Conservation (phyloP, 2,329 filamentous ascomycete genomes). For the Fusarium transvaalense region DNA sequence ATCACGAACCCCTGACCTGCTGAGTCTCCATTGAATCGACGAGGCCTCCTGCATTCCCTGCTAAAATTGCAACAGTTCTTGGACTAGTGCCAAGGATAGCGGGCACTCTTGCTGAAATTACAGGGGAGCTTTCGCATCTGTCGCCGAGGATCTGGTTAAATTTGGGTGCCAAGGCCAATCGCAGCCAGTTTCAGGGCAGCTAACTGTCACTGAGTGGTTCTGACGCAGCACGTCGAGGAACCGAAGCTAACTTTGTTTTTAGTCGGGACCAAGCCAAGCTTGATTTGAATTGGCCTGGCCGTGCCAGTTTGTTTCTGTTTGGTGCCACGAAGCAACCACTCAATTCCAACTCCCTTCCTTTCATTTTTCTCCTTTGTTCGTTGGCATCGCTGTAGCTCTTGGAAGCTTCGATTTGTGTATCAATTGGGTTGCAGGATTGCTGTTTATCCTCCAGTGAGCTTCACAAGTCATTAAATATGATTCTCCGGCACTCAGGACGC, state of each 20-base stretch:
- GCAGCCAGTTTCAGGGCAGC: slow-evolving; percentile 34
- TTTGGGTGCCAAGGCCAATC: slow-evolving; percentile 42
- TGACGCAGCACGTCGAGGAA: slow-evolving; percentile 25
- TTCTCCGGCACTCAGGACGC: slow-evolving; percentile 46
- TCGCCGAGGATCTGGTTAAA: slow-evolving; percentile 42
- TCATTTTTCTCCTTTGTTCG: slow-evolving; percentile 29
- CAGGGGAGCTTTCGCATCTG: slow-evolving; percentile 33
- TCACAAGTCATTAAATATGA: slow-evolving; percentile 36
- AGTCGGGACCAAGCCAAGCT: slow-evolving; percentile 19
- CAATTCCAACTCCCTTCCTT: slow-evolving; percentile 20
- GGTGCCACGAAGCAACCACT: slow-evolving; percentile 38
- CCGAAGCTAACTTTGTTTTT: slow-evolving; percentile 30
- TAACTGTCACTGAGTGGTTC: slow-evolving; percentile 38
- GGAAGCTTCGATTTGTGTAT: slow-evolving; percentile 19
- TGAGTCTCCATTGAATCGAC: slow-evolving; percentile 35
- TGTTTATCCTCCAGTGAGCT: slow-evolving; percentile 10
- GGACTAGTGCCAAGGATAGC: slow-evolving; percentile 22
- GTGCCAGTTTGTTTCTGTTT: slow-evolving; percentile 16
- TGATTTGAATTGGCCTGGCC: slow-evolving; percentile 11
- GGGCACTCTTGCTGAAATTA: slow-evolving; percentile 24
- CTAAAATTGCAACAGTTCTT: slow-evolving; percentile 14
- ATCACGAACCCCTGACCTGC: slow-evolving; percentile 36
- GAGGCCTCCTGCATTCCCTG: slow-evolving; percentile 38
- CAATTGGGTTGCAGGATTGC: slow-evolving; percentile 21
- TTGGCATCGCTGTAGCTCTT: slow-evolving; percentile 20